phyloP scores from a whole-genome alignment of 768 basidiomycete species.

The Suillus placidus region DNA sequence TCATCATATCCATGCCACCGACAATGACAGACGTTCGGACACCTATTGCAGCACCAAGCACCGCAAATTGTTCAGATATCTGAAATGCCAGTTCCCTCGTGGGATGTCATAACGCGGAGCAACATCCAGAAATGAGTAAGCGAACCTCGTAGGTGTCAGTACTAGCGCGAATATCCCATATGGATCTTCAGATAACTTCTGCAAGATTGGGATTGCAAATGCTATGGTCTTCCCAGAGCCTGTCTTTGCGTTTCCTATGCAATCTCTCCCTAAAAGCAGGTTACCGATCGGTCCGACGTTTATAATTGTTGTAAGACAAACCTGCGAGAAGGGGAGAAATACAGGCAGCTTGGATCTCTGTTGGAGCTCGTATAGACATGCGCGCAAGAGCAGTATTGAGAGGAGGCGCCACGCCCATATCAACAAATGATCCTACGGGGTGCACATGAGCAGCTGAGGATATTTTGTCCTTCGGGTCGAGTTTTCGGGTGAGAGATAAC shows the following conservation, averaged over 20 bases:
- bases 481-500: neutral
- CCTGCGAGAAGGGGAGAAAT: slow-evolving; percentile 85
- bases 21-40: slow-evolving; percentile 87
- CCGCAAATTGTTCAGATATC: slow-evolving; percentile 94
- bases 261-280: slow-evolving; percentile 76
- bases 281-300: neutral
- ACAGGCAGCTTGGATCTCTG: slow-evolving; percentile 87
- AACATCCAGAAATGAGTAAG: slow-evolving; percentile 2
- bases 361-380: slow-evolving; percentile 87
- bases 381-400: slow-evolving; percentile 67
- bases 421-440: slow-evolving; percentile 45
- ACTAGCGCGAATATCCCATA: slow-evolving; percentile 94
- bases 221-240: slow-evolving; percentile 98
- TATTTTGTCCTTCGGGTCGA: slow-evolving; percentile 17
- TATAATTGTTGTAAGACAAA: slow-evolving; percentile 28
- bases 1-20: slow-evolving; percentile 98
- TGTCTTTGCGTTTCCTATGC: slow-evolving; percentile 97
- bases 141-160: slow-evolving; percentile 91
- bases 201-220: slow-evolving; percentile 93
- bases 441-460: slow-evolving; percentile 26
- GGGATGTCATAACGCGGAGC: slow-evolving; percentile 3
- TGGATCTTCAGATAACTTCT: slow-evolving; percentile 84
- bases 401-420: slow-evolving; percentile 59
- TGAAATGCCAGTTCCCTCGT: slow-evolving; percentile 94
- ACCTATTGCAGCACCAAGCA: slow-evolving; percentile 81